phyloP scores from a whole-genome alignment of 495 filamentous ascomycete species.

The Bacidia gigantensis region DNA sequence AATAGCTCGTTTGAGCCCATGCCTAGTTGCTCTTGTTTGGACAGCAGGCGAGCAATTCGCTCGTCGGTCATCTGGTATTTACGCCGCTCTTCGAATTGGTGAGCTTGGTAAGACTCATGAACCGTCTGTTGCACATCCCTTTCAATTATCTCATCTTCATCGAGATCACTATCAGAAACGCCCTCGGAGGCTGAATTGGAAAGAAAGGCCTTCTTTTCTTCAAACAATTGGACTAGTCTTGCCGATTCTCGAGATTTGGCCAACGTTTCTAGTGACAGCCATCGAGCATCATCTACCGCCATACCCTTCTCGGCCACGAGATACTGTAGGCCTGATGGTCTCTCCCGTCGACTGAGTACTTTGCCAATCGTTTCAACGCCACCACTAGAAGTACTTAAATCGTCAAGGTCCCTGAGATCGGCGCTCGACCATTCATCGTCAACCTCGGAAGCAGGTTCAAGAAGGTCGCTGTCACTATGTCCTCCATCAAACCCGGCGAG shows the following conservation, averaged over 20 bases:
- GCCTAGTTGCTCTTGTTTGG: slow-evolving; percentile 55
- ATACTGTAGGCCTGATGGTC: slow-evolving; percentile 34
- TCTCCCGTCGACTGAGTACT: slow-evolving; percentile 29
- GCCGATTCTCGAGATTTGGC: slow-evolving; percentile 18
- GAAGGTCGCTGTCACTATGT: slow-evolving; percentile 5
- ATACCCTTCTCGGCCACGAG: slow-evolving; percentile 34
- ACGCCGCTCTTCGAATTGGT: slow-evolving; percentile 15
- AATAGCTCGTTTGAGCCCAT: slow-evolving; percentile 43
- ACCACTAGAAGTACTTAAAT: slow-evolving; percentile 31
- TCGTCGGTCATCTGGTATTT: slow-evolving; percentile 37
- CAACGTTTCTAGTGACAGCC: slow-evolving; percentile 26
- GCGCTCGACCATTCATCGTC: slow-evolving; percentile 25
- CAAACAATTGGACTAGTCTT: slow-evolving; percentile 27
- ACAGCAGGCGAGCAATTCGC: slow-evolving; percentile 43
- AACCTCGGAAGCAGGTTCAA: background rate
- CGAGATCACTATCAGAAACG: slow-evolving; percentile 18
- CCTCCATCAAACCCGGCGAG: slow-evolving; percentile 14
- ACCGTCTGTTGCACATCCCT: slow-evolving; percentile 26
- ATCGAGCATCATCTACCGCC: slow-evolving; percentile 33
- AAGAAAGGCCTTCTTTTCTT: slow-evolving; percentile 20
- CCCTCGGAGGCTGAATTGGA: slow-evolving; percentile 2
- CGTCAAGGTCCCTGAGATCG: slow-evolving; percentile 32
- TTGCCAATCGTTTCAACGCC: slow-evolving; percentile 22
- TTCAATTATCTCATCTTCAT: slow-evolving; percentile 24
- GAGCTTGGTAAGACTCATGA: slow-evolving; percentile 23